Evolutionary conservation across 2,329 filamentous ascomycete species (phyloP), one percentile per base, ranked within the genome.

Genomic region (Fusarium sp.): DNA sequence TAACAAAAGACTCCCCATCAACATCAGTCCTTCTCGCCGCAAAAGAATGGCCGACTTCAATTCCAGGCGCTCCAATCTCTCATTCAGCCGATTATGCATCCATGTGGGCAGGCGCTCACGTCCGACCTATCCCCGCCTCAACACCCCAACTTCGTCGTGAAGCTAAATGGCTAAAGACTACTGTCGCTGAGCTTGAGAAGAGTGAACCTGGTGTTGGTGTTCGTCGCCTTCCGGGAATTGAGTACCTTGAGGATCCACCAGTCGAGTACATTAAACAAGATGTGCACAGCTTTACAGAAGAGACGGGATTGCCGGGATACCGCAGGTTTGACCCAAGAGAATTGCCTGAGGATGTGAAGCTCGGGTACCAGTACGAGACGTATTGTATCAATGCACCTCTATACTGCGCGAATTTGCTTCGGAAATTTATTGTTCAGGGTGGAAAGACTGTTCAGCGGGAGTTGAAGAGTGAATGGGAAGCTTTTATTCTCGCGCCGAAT

Each of bases 71-170:
- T 0, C 76, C 79, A 0, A 56, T 67, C 3, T 14, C 50, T 3
- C 78, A 79, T 56, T 81, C 79, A 0, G 67, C 72, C 24, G 74
- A 88, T 78, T 89, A 84, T 74, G 85, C 87, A 16, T 88, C 87
- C 30, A 86, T 86, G 54, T 88, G 86, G 86, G 87, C 83, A 38
- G 87, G 87, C 14, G 86, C 87, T 4, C 86, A 89, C 73, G 86
- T 87, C 68, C 82, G 86, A 43, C 86, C 83, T 72, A 83, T 87
- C 34, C 83, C 83, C 3, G 78, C 74, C 3, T 74, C 74, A 9
- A 79, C 78, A 8, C 68, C 78, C 3, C 79, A 81, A 47, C 60
- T 80, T 2, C 68, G 52, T 8, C 75, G 75, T 22, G 79, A 81
- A 58, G 79, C 79, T 2, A 47, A 58, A 1, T 81, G 79, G 79